phyloP scores from a whole-genome alignment of 2,329 filamentous ascomycete genomes.

The Penicillium polonicum region DNA sequence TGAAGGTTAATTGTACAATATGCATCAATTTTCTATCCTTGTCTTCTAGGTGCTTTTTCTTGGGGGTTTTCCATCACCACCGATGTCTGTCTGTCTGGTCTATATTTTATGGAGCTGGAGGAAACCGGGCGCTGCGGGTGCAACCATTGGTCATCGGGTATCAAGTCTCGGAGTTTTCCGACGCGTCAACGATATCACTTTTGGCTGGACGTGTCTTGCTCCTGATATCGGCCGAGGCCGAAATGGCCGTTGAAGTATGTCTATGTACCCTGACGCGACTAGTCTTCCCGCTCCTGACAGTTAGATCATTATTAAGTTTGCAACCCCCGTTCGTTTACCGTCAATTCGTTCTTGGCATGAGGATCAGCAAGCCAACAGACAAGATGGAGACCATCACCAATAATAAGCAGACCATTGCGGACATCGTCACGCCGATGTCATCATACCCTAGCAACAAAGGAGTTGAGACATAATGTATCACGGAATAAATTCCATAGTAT shows the following conservation, averaged over 20 bases:
- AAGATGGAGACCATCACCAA: background rate
- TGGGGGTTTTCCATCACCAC: background rate
- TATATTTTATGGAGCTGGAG: background rate
- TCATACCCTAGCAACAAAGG: too few relatives aligned
- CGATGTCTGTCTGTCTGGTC: background rate
- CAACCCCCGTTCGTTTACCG: background rate
- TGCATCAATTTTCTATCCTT: slow-evolving; percentile 11
- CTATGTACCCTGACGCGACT: background rate
- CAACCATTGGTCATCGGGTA: background rate
- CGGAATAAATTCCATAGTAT: too few relatives aligned
- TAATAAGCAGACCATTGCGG: background rate
- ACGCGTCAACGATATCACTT: background rate
- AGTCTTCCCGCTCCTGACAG: background rate
- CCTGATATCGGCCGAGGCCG: background rate
- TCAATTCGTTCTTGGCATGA: background rate
- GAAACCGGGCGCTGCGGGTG: background rate
- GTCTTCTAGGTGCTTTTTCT: background rate
- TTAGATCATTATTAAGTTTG: background rate
- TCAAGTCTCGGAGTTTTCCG: background rate
- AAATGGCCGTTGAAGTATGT: background rate
- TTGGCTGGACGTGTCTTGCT: background rate
- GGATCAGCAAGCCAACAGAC: background rate
- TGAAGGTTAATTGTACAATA: slow-evolving; percentile 19
- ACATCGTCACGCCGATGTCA: background rate
- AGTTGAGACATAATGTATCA: too few relatives aligned